Percentiles rank a stretch among this genome's conserved stretches.
Conservation (phyloP, 176 grass and related monocot species). For the Oryza australiensis region DNA sequence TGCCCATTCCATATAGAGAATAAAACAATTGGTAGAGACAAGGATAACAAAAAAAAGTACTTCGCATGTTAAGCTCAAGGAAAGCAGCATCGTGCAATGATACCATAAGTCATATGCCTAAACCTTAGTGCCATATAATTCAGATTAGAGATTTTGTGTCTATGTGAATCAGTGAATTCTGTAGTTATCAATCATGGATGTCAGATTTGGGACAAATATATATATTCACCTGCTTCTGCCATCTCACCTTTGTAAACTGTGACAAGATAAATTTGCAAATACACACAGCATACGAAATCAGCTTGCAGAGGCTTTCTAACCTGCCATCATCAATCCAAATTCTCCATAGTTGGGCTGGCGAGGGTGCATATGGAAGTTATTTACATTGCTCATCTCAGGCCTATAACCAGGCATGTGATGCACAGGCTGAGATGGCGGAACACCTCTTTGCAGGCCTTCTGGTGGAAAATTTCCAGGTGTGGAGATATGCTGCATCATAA, state of each 20-base stretch:
- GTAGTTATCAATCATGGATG: background rate
- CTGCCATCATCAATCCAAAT: slow-evolving; percentile 70
- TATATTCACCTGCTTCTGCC: background rate
- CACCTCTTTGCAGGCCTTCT: slow-evolving; percentile 71
- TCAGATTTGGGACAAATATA: slow-evolving; percentile 9
- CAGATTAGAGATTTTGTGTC: background rate
- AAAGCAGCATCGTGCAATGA: background rate
- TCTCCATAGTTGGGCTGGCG: slow-evolving; percentile 67
- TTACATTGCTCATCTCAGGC: slow-evolving; percentile 75
- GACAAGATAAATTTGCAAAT: slow-evolving; percentile 14
- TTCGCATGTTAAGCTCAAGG: background rate
- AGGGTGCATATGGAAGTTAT: slow-evolving; percentile 75
- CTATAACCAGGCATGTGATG: slow-evolving; percentile 66
- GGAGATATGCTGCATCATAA: slow-evolving; percentile 66
- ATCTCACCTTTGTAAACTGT: slow-evolving; percentile 25
- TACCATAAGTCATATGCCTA: background rate
- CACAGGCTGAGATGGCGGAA: slow-evolving; percentile 58
- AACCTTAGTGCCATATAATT: background rate
- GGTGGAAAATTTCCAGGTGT: slow-evolving; percentile 56
- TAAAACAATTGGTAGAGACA: background rate
- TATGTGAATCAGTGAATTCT: background rate
- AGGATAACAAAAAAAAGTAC: background rate
- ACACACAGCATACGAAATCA: slow-evolving; percentile 22
- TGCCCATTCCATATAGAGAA: background rate
- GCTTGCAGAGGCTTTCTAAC: slow-evolving; percentile 40